phyloP scores from a whole-genome alignment of 176 grass and related monocot genomes.

The Tillandsia leiboldiana region DNA sequence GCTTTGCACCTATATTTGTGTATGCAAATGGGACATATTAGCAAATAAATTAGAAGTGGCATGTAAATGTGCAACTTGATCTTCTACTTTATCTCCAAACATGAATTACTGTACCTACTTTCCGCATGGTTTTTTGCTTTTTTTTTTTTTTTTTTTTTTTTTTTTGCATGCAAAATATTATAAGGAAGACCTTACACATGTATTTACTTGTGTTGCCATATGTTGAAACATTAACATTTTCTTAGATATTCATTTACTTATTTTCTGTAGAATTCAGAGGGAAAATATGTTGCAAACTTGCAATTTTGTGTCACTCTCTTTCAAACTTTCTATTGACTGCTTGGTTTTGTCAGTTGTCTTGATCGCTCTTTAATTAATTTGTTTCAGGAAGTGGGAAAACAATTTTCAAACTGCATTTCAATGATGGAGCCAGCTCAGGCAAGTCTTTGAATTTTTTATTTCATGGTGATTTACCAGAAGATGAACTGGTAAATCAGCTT shows the following conservation, averaged over 20 bases:
- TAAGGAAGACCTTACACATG: too few species aligned
- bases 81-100: background rate
- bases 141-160: too few species aligned
- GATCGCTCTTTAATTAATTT: background rate
- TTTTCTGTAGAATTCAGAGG: background rate
- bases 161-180: too few species aligned
- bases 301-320: background rate
- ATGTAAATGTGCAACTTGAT: background rate
- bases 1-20: too few species aligned
- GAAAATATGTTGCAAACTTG: too few species aligned
- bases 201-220: too few species aligned
- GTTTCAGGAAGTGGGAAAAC: conserved; percentile 20
- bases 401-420: conserved; percentile 18
- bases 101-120: background rate
- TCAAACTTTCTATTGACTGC: background rate
- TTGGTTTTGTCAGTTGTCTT: background rate
- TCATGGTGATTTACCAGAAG: conserved; percentile 7
- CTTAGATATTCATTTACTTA: background rate
- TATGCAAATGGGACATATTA: too few species aligned
- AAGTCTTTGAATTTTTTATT: conserved; percentile 8
- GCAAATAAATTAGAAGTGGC: background rate
- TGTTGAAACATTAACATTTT: too few species aligned
- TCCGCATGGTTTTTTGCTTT: background rate
- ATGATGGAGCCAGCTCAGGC: conserved; percentile 22
- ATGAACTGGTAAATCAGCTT: background rate